Base-by-base conservation (phyloP, 805 yeast species). In the Cyberlindnera xylosilytica region DNA sequence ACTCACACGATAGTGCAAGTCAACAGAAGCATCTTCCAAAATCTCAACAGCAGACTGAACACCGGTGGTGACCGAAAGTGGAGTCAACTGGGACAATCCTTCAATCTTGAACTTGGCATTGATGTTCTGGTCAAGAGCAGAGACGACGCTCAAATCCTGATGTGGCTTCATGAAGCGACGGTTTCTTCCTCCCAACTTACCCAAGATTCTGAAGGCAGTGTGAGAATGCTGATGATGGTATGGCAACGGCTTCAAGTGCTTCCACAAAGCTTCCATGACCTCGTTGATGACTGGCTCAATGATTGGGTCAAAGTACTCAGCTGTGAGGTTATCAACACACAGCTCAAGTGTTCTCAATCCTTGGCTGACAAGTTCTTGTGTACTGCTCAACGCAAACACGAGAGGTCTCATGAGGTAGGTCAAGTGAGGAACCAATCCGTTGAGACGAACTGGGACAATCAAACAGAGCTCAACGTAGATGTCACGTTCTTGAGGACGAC, bases 271-370 rank as follows among this genome's bases (percentile, higher is more conserved):
- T 29, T 83, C 81, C 87, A 90, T 86, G 2, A 95, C 89, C 53
- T 93, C 97, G 46, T 87, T 95, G 41, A 91, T 81, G 2, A 90
- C 97, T 0, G 99, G 98, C 57, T 90, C 97, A 46, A 93, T 81
- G 59, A 93, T 90, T 2, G 99, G 98, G 56, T 93, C 99, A 62
- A 93, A 89, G 62, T 90, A 93, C 51, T 90, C 96, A 0, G 98
- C 95, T 0, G 98, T 95, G 47, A 93, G 65, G 56, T 95, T 93
- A 57, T 93, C 99, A 19, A 93, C 97, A 60, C 99, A 93, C 6
- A 93, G 72, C 59, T 93, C 99, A 44, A 93, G 76, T 0, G 99
- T 95, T 49, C 99, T 72, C 49, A 93, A 68, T 35, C 99, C 99
- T 63, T 93, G 99, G 36, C 90, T 81, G 1, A 93, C 93, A 33